A percentile compares a stretch with the other conserved stretches of the same genome.
Evolutionary conservation across 371 early-diverging fungal genomes (phyloP).

Genomic region (Apophysomyces sp.): DNA sequence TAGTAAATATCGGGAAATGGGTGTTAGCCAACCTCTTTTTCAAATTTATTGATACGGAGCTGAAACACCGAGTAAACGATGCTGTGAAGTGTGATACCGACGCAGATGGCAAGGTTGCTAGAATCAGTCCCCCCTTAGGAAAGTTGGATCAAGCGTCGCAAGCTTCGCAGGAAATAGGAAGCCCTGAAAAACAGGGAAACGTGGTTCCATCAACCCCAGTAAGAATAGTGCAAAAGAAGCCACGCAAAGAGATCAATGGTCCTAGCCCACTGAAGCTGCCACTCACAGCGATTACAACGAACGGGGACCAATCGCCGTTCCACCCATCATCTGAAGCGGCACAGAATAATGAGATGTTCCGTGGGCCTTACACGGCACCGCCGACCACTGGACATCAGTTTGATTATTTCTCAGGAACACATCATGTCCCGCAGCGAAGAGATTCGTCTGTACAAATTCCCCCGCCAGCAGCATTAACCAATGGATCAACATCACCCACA

Average conservation of each 20-base stretch:
- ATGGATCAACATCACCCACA: slow-evolving; percentile 39
- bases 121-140: background rate
- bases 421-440: slow-evolving; percentile 20
- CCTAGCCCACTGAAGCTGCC: slow-evolving; percentile 19
- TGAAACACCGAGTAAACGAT: slow-evolving; percentile 18
- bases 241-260: background rate
- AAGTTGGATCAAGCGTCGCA: background rate
- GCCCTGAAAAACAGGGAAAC: background rate
- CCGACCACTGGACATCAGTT: slow-evolving; percentile 25
- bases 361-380: slow-evolving; percentile 49
- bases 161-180: background rate
- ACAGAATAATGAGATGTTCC: slow-evolving; percentile 7
- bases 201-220: slow-evolving; percentile 8
- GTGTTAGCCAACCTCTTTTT: slow-evolving; percentile 73
- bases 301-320: slow-evolving; percentile 17
- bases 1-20: slow-evolving; percentile 87
- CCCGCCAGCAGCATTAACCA: slow-evolving; percentile 38
- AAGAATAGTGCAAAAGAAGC: slow-evolving; percentile 7
- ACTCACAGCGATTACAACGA: slow-evolving; percentile 27
- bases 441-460: slow-evolving; percentile 39
- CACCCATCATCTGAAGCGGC: slow-evolving; percentile 13
- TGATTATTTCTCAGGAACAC: slow-evolving; percentile 51
- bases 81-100: slow-evolving; percentile 3
- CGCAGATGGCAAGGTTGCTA: background rate
- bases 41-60: slow-evolving; percentile 47